A percentile compares a stretch with the other conserved stretches of the same genome.
Conservation (phyloP, 192 early-diverging fungal species). For the Phycomyces nitens region DNA sequence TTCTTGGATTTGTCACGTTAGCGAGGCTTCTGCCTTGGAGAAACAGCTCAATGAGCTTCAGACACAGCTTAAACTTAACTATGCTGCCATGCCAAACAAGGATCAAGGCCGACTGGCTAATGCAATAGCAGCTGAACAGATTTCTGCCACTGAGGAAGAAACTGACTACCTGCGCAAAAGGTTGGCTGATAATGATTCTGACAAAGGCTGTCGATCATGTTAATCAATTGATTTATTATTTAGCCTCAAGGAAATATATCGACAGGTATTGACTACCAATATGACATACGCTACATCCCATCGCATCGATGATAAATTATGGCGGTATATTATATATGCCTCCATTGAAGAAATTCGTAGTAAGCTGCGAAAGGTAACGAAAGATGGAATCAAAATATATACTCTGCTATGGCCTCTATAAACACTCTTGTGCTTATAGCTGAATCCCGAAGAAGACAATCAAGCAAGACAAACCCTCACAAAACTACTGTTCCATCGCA, state of each 20-base stretch:
- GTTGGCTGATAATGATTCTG: no score
- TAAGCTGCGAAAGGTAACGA: slow-evolving; percentile 45
- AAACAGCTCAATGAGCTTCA: slow-evolving; percentile 33
- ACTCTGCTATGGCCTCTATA: not conserved
- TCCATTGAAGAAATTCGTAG: slow-evolving; percentile 48
- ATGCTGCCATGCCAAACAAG: slow-evolving; percentile 21
- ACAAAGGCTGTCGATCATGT: not conserved
- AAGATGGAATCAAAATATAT: no score
- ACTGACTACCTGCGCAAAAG: slow-evolving; percentile 25
- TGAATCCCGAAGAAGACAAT: not conserved
- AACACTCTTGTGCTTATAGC: not conserved
- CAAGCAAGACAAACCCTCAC: slow-evolving; percentile 24
- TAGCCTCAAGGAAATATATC: slow-evolving; percentile 50
- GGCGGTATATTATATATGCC: slow-evolving; percentile 56
- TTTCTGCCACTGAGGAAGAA: slow-evolving; percentile 30
- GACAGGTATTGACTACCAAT: slow-evolving; percentile 42
- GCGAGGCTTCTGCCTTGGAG: slow-evolving; percentile 36
- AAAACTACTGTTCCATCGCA: slow-evolving; percentile 38
- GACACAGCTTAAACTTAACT: slow-evolving; percentile 28
- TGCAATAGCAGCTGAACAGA: slow-evolving; percentile 22
- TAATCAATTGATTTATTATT: not conserved
- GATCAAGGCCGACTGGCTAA: slow-evolving; percentile 21
- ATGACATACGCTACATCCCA: slow-evolving; percentile 44
- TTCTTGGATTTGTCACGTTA: slow-evolving; percentile 4
- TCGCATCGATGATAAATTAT: slow-evolving; percentile 54